Evolutionary conservation across 2,329 filamentous ascomycete genomes (phyloP), one percentile per base, ranked within the genome.

Genomic region (Penicillium sp.): DNA sequence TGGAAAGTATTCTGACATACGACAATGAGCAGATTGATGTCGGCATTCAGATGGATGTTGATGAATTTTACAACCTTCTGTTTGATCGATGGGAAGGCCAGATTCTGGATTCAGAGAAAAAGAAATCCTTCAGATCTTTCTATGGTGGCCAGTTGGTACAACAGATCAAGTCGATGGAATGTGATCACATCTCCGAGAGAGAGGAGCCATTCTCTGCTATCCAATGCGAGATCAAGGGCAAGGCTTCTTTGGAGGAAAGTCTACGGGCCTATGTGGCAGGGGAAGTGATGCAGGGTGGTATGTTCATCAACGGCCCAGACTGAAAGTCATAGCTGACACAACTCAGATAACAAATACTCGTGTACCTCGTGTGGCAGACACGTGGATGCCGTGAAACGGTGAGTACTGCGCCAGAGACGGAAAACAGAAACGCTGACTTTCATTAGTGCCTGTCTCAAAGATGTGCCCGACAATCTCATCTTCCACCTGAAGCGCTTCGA

Each of bases 161-260:
- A 59, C 94, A 99, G 73, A 90, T 97, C 63, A 94, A 93, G 72
- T 96, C 92, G 0, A 93, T 93, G 66, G 92, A 97, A 71, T 99
- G 94, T 65, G 80, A 89, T 47, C 94, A 99, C 72, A 89, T 99
- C 5, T 99, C 94, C 0, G 92, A 97, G 69, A 83, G 89, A 14
- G 81, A 91, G 2, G 94, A 99, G 70, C 87, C 90, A 0, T 97
- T 97, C 70, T 95, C 92, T 13, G 92, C 93, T 5, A 92, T 99
- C 50, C 92, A 96, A 64, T 95, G 94, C 69, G 92, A 97, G 64
- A 96, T 99, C 67, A 95, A 96, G 71, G 93, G 93, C 48, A 97
- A 97, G 74, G 81, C 79, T 21, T 88, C 81, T 31, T 82, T 99
- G 1, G 81, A 90, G 65, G 92, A 97, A 61, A 97, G 94, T 67